phyloP scores from a whole-genome alignment of 305 asterid species.

The Andrographis paniculata region DNA sequence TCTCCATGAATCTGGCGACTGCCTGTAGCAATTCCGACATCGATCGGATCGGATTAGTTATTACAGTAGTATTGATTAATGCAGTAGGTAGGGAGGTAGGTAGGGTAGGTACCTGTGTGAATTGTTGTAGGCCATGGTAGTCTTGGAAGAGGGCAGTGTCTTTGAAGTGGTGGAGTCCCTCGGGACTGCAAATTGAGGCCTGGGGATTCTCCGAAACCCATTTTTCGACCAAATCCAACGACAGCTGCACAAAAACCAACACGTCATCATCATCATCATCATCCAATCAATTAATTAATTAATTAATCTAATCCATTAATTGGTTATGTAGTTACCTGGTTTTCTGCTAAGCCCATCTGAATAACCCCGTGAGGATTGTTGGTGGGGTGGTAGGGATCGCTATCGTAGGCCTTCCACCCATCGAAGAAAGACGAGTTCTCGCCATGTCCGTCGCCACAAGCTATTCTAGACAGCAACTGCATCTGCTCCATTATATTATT shows the following conservation, averaged over 20 bases:
- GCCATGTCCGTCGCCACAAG: constrained; percentile 57
- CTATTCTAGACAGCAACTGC: constrained; percentile 50
- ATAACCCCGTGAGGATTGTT: constrained; percentile 52
- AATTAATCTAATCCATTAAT: background rate
- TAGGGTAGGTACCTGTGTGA: constrained; percentile 47
- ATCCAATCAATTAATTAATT: no score
- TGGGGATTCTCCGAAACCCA: constrained; percentile 53
- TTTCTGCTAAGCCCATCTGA: constrained; percentile 84
- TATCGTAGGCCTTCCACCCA: constrained; percentile 81
- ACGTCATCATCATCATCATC: no score
- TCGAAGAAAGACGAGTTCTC: constrained; percentile 68
- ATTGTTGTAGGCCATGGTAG: constrained; percentile 68
- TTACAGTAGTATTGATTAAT: no score
- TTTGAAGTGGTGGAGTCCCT: constrained; percentile 46
- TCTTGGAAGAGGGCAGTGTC: constrained; percentile 66
- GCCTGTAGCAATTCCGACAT: constrained; percentile 28
- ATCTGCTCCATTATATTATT: no score
- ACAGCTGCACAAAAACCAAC: constrained; percentile 59
- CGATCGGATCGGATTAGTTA: no score
- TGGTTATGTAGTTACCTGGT: constrained; percentile 34
- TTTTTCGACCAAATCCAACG: constrained; percentile 49
- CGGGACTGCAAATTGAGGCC: constrained; percentile 61
- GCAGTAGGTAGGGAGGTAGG: no score
- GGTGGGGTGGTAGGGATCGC: constrained; percentile 48
- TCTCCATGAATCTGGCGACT: constrained; percentile 73